A percentile compares a stretch with the other conserved stretches of the same genome.
These are phyloP conservation scores for Dinochytrium kinnereticum DNA, from an alignment of 371 early-diverging fungal genomes.

Conservation along the genomic window DNA sequence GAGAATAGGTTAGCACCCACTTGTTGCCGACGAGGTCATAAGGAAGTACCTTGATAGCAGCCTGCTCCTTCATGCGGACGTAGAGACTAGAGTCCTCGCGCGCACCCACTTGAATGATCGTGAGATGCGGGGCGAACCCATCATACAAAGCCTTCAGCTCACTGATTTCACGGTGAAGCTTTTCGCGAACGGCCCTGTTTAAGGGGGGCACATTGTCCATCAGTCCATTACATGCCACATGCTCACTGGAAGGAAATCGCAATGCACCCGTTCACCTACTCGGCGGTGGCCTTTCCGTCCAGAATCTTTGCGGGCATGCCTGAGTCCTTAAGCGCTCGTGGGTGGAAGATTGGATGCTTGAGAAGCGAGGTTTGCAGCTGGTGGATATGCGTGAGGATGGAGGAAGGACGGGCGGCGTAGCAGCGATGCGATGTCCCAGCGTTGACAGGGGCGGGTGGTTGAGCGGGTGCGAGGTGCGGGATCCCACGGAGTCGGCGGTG, in stretches of 20 bases:
- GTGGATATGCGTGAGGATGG: too few relatives aligned
- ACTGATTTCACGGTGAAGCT: slow-evolving; percentile 58
- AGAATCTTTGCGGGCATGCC: slow-evolving; percentile 55
- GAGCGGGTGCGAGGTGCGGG: too few relatives aligned
- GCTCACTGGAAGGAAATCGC: background rate
- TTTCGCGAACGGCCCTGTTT: slow-evolving; percentile 38
- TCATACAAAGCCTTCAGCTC: slow-evolving; percentile 60
- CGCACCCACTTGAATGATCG: slow-evolving; percentile 89
- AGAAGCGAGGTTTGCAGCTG: too few relatives aligned
- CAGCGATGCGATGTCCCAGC: too few relatives aligned
- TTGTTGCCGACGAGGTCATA: too few relatives aligned
- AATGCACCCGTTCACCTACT: slow-evolving; percentile 54
- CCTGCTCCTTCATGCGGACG: slow-evolving; percentile 89
- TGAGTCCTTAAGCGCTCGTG: too few relatives aligned
- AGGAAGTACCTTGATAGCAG: slow-evolving; percentile 87
- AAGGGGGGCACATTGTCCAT: slow-evolving; percentile 12
- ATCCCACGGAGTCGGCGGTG: too few relatives aligned
- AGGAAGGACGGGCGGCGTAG: too few relatives aligned
- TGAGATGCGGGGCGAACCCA: slow-evolving; percentile 77
- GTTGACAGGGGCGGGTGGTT: too few relatives aligned
- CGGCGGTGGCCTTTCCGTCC: slow-evolving; percentile 74
- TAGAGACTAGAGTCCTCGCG: slow-evolving; percentile 91
- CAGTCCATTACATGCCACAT: background rate
- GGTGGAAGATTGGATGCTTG: too few relatives aligned
- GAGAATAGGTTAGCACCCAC: background rate